Conservation (phyloP, 345 rosid genomes). For the Eucalyptus erythrocorys region DNA sequence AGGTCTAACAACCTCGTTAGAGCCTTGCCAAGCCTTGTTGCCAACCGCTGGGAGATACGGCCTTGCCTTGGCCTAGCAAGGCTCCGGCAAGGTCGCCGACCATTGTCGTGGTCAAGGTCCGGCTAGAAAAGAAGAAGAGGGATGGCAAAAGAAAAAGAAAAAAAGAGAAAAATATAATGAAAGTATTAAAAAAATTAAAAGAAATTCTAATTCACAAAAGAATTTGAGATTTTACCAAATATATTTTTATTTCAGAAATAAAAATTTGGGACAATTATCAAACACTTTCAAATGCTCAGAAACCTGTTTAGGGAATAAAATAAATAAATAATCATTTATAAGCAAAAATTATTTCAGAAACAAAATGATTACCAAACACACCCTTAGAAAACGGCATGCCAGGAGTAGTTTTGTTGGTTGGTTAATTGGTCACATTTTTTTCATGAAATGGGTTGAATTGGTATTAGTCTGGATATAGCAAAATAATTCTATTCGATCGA, state of each 20-base stretch:
- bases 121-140: no score
- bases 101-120: fast-evolving
- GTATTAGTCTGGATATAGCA: no score
- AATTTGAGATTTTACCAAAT: fast-evolving
- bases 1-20: fast-evolving
- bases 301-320: no score
- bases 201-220: fast-evolving
- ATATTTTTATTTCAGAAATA: fast-evolving
- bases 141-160: no score
- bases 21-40: fast-evolving
- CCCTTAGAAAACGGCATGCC: no score
- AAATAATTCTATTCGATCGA: no score
- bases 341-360: fast-evolving
- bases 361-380: fast-evolving
- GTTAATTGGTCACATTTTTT: no score
- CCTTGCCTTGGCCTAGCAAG: fast-evolving
- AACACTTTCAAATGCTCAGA: fast-evolving
- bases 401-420: no score
- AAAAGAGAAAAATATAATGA: no score
- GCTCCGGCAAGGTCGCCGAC: fast-evolving
- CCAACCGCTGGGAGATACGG: fast-evolving
- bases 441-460: no score
- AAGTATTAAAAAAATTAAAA: no score
- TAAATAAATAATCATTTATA: no score
- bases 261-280: fast-evolving